Base-by-base conservation (phyloP, 306 rosid species). In the Ormosia emarginata region DNA sequence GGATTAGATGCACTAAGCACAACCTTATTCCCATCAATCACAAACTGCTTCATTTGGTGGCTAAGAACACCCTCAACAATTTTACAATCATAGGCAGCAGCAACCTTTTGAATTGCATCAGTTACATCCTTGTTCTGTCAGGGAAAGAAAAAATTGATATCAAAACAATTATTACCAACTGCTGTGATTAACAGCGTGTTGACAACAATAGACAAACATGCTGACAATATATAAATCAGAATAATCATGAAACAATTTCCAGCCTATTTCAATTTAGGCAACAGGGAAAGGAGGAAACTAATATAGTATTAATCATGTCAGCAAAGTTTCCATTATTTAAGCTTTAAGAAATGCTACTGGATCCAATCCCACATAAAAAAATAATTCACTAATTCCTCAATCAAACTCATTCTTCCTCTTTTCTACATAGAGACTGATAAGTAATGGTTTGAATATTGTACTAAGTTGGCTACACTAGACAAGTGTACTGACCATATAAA, bases 11-110 rank as follows among this genome's bases (percentile, higher is more conserved):
- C 92, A 17, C 95, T 96, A 63, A 96, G 83, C 58, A 96, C 93
- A 66, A 93, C 98, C 86, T 96, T 96, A 86, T 96, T 96, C 44
- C 98, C 99, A 79, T 96, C 99, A 77, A 96, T 96, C 78, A 96
- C 99, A 92, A 93, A 96, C 87, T 96, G 99, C 92, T 96, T 96
- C 91, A 96, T 83, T 89, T 96, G 99, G 83, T 96, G 99, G 80
- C 99, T 96, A 72, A 96, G 99, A 81, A 96, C 99, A 39, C 99
- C 99, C 78, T 96, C 99, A 58, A 96, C 99, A 82, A 93, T 91
- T 87, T 94, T 96, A 86, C 98, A 93, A 71, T 96, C 98, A 68
- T 92, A 93, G 44, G 97, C 90, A 8, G 92, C 94, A 68, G 99
- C 99, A 84, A 93, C 99, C 88, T 96, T 96, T 77, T 96, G 99